phyloP scores from a whole-genome alignment of 176 grass and related monocot genomes.

The Tillandsia leiboldiana region DNA sequence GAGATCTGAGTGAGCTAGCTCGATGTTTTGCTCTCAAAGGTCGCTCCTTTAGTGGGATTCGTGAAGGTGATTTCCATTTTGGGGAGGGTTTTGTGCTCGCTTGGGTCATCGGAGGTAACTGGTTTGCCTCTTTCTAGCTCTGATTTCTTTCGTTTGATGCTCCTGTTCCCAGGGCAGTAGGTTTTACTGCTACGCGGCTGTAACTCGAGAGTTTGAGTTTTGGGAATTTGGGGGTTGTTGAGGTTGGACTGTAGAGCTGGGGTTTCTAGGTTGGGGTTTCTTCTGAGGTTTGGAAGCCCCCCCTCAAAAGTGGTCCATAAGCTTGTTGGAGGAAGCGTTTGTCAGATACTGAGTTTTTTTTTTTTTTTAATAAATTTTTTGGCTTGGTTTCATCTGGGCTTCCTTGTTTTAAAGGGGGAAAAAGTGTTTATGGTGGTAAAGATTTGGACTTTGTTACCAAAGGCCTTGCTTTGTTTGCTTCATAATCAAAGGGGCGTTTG shows the following conservation, averaged over 20 bases:
- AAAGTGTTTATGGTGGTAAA: neutral
- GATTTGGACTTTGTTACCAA: neutral
- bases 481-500: no score
- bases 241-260: no score
- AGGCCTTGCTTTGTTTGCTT: no score
- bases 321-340: neutral
- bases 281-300: no score
- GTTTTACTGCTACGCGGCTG: slow-evolving; percentile 6
- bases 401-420: neutral
- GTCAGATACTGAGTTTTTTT: neutral
- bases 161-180: slow-evolving; percentile 5
- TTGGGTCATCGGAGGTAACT: slow-evolving; percentile 4
- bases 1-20: slow-evolving; percentile 23
- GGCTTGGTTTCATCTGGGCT: neutral
- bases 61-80: slow-evolving; percentile 5
- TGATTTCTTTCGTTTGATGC: slow-evolving; percentile 1
- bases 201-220: neutral
- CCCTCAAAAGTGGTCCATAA: no score
- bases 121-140: neutral
- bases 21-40: slow-evolving; percentile 1
- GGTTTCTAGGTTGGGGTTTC: no score
- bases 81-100: slow-evolving; percentile 8
- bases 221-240: neutral
- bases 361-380: neutral
- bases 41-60: slow-evolving; percentile 11